A percentile compares a stretch with the other conserved stretches of the same genome.
Evolutionary conservation across 164 flowering plant genomes (phyloP).

Genomic region (Kalanchoe fedtschenkoi): DNA sequence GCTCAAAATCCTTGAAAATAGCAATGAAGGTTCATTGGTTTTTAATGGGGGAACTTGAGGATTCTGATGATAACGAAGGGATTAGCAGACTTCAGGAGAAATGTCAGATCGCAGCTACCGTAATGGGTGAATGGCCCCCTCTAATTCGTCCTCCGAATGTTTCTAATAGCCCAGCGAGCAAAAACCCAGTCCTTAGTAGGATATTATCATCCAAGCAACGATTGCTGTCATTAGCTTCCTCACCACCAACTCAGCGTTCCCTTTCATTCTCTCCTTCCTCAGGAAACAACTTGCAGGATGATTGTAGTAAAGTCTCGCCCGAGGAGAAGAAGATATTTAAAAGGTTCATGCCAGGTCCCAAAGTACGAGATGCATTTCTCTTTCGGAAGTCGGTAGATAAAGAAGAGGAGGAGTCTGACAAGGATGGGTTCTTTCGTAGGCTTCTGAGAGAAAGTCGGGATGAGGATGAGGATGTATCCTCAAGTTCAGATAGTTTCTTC

Average conservation of each 20-base stretch:
- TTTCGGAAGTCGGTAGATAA: conserved; percentile 41
- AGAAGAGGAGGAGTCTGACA: conserved; percentile 40
- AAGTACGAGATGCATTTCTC: conserved; percentile 33
- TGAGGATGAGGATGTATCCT: conserved; percentile 52
- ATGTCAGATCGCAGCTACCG: conserved; percentile 90
- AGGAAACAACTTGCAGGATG: conserved; percentile 45
- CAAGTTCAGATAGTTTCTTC: conserved; percentile 80
- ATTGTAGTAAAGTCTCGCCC: conserved; percentile 35
- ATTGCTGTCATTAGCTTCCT: conserved; percentile 60
- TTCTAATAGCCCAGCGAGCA: conserved; percentile 45
- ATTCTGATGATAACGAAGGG: conserved; percentile 89
- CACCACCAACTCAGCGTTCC: conserved; percentile 56
- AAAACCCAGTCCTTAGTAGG: conserved; percentile 66
- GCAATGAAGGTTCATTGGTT: conserved; percentile 96
- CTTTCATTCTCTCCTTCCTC: conserved; percentile 52
- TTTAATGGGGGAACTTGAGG: conserved; percentile 92
- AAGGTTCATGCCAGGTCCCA: conserved; percentile 40
- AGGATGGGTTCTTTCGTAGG: conserved; percentile 59
- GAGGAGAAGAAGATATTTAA: conserved; percentile 66
- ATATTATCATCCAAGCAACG: conserved; percentile 73
- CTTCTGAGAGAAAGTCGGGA: conserved; percentile 43
- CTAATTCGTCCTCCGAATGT: conserved; percentile 46
- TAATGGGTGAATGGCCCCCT: conserved; percentile 95
- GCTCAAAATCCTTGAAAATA: conserved; percentile 73
- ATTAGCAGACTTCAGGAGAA: conserved; percentile 95